These are phyloP conservation scores for Hortiboletus rubellus DNA, from an alignment of 1,284 basidiomycete genomes.

Conservation along the genomic window DNA sequence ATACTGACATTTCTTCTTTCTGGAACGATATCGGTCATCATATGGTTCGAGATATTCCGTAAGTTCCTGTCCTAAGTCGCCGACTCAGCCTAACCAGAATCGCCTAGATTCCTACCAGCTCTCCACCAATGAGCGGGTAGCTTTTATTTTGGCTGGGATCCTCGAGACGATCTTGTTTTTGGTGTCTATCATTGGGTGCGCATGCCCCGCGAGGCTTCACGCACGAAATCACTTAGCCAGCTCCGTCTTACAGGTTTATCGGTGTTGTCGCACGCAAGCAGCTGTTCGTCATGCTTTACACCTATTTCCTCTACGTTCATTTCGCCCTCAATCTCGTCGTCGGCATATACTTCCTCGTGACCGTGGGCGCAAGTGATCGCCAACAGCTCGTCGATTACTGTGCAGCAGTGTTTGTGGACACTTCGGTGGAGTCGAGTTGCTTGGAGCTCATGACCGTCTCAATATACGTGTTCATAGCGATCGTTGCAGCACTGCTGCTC, in stretches of 20 bases:
- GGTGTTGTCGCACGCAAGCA: slow-evolving; percentile 62
- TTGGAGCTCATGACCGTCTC: slow-evolving; percentile 42
- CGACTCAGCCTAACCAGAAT: neutral
- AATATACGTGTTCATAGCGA: slow-evolving; percentile 47
- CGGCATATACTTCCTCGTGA: slow-evolving; percentile 52
- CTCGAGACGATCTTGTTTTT: slow-evolving; percentile 53
- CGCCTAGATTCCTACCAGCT: slow-evolving; percentile 36
- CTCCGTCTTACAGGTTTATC: slow-evolving; percentile 44
- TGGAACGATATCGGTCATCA: slow-evolving; percentile 48
- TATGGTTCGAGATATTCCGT: slow-evolving; percentile 64
- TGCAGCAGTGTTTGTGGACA: slow-evolving; percentile 43
- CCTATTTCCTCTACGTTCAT: slow-evolving; percentile 58
- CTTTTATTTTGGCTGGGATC: slow-evolving; percentile 49
- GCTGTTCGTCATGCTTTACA: slow-evolving; percentile 55
- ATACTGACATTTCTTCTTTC: slow-evolving; percentile 52
- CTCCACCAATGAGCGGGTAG: slow-evolving; percentile 39
- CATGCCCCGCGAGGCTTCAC: neutral
- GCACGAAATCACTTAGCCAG: neutral
- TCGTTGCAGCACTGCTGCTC: slow-evolving; percentile 46
- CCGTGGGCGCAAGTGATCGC: slow-evolving; percentile 47
- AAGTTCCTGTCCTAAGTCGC: slow-evolving; percentile 25
- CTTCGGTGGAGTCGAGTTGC: slow-evolving; percentile 46
- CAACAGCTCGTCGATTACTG: slow-evolving; percentile 48
- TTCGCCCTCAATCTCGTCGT: slow-evolving; percentile 56
- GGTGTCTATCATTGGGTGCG: slow-evolving; percentile 56